Base-by-base conservation (phyloP, 495 filamentous ascomycete genomes). In the Lentithecium fluviatile region DNA sequence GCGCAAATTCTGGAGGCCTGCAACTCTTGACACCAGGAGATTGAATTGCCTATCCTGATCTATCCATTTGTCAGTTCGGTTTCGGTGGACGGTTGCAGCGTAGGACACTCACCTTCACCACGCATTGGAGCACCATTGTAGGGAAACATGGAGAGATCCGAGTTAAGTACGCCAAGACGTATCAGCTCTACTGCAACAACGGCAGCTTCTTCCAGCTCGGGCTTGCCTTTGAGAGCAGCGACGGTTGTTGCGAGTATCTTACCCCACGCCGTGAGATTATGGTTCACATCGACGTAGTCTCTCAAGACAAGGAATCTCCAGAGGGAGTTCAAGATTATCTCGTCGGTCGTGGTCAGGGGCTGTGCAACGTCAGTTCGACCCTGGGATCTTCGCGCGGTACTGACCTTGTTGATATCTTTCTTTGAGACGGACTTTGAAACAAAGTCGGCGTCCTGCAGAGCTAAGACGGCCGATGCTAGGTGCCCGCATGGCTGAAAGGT, bases 281-380 rank as follows among this genome's bases (percentile, higher is more conserved):
- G 94, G 46, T 85, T 82, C 47, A 86, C 81, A 61, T 95, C 82
- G 37, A 94, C 76, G 64, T 95, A 97, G 10, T 83, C 90, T 46
- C 92, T 86, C 40, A 97, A 78, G 71, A 97, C 90, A 26, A 97
- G 77, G 72, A 96, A 93, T 40, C 90, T 83, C 87, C 90, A 96
- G 48, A 90, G 74, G 2, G 87, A 82, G 69, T 96, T 89, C 19
- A 83, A 82, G 11, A 86, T 73, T 47, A 97, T 82, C 63, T 95
- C 82, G n/a, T 87, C 79, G n/a, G 53, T 56, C 2, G 58, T 57
- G 17, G 60, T 47, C 11, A 67, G 64, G 11, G 38, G 48, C 55
- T 69, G 32, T 15, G 25, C 12, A 1, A 6, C 24, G 49, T 67
- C 21, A 64, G 42, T 34, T 42, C 17, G 1, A 8, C 26, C 21